Conservation (phyloP, 2,329 filamentous ascomycete species). For the Biscogniauxia sp. region DNA sequence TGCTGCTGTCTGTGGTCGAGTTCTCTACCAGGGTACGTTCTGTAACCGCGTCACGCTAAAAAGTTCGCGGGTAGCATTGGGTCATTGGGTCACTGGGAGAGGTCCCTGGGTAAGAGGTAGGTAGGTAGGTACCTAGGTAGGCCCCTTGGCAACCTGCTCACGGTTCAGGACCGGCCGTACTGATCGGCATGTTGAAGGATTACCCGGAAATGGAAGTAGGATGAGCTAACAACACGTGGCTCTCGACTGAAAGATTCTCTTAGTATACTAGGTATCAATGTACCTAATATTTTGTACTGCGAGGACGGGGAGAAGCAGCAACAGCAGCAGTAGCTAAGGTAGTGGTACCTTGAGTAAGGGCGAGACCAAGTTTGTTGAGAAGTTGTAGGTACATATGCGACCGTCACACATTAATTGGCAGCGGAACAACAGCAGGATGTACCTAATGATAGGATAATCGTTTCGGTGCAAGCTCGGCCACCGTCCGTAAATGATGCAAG, state of each 20-base stretch:
- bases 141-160: no score
- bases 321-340: no score
- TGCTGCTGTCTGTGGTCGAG: not conserved
- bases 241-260: not conserved
- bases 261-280: no score
- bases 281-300: not conserved
- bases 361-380: not conserved
- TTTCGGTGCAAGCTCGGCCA: slow-evolving; percentile 34
- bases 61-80: not conserved
- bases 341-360: no score
- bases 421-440: slow-evolving; percentile 3
- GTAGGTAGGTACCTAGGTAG: no score
- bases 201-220: not conserved
- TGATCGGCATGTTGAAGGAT: not conserved
- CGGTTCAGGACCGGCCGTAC: not conserved
- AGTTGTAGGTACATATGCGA: not conserved
- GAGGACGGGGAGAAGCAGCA: not conserved
- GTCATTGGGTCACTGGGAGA: not conserved
- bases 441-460: slow-evolving; percentile 23
- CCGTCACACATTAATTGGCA: not conserved
- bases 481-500: slow-evolving; percentile 31
- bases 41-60: not conserved
- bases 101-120: not conserved
- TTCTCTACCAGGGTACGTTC: not conserved
- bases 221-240: not conserved